Evolutionary conservation across 2,329 filamentous ascomycete genomes (phyloP), one percentile per base, ranked within the genome.

Genomic region (Colletotrichum melonis): DNA sequence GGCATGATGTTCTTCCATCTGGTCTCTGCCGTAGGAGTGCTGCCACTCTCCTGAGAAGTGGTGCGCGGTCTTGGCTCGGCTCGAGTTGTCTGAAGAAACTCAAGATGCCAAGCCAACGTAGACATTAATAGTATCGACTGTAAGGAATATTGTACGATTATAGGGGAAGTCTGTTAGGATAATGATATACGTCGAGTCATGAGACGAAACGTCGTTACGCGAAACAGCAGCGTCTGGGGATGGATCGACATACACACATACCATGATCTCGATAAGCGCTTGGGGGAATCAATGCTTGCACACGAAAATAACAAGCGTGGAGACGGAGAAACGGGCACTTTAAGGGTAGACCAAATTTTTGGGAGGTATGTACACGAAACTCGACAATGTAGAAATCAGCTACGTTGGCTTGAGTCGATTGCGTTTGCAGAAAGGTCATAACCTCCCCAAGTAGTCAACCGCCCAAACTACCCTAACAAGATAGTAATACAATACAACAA

Each of bases 401-500:
- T 12, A 59, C 54, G 22, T 12, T 16, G 22, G 19, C n/a, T n/a
- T 19, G 1, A 6, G 2, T 16, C 3, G 35, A 26, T 38, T 12
- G 5, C 32, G n/a, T 38, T 14, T 16, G 42, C 35, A 28, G n/a
- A 32, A 54, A 22, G 54, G 32, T 2, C 11, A 26, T 63, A 65
- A 30, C 26, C 66, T 28, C 66, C 38, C n/a, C 2, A 26, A 6
- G 24, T n/a, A 6, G 42, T 30, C 42, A 19, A 19, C 28, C 66
- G n/a, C 22, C 67, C 38, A 32, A 49, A 55, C 28, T 24, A 52
- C 24, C 19, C 42, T 22, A 49, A 3, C 19, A n/a, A 49, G 42
- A 19, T 62, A 60, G n/a, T 71, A 65, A 56, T 66, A 70, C 60
- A 65, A 66, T n/a, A 56, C 56, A 65, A 30, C 35, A 35, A 42